A percentile compares a stretch with the other conserved stretches of the same genome.
These are phyloP conservation scores for Pinguiococcus pyrenoidosus DNA, from an alignment of 108 stramenopile genomes.

Conservation along the genomic window DNA sequence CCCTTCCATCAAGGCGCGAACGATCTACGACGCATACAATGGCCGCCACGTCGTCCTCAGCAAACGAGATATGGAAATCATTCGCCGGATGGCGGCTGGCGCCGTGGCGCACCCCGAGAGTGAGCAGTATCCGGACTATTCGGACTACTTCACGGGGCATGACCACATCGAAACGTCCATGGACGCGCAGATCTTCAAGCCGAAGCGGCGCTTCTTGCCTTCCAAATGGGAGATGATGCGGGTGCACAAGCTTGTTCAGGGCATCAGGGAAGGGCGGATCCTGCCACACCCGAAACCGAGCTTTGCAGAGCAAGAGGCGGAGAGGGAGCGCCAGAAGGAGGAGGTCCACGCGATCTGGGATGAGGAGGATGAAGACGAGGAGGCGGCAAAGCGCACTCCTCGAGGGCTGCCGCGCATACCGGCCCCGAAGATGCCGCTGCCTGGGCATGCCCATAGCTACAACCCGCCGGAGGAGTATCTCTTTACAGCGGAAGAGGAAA, in stretches of 20 bases:
- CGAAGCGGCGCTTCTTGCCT: constrained; percentile 42
- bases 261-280: constrained; percentile 71
- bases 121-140: constrained; percentile 77
- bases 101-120: constrained; percentile 91
- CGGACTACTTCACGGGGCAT: constrained; percentile 79
- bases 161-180: too few species aligned
- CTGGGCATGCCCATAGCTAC: constrained; percentile 90
- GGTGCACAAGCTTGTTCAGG: constrained; percentile 64
- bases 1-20: constrained; percentile 49
- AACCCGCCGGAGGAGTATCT: constrained; percentile 92
- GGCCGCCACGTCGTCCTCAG: constrained; percentile 70
- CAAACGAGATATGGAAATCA: constrained; percentile 73
- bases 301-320: constrained; percentile 41
- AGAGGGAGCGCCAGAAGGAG: constrained; percentile 39
- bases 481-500: constrained; percentile 73
- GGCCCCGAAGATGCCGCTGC: constrained; percentile 88
- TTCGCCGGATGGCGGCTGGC: constrained; percentile 75
- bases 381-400: constrained; percentile 31
- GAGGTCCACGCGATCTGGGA: constrained; percentile 76
- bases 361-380: constrained; percentile 76
- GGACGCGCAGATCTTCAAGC: too few species aligned
- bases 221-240: constrained; percentile 72
- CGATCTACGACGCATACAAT: constrained; percentile 86
- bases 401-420: constrained; percentile 87
- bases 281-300: constrained; percentile 52